These are phyloP conservation scores for Aspergillus kassunensis DNA, from an alignment of 495 filamentous ascomycete genomes.

Conservation along the genomic window DNA sequence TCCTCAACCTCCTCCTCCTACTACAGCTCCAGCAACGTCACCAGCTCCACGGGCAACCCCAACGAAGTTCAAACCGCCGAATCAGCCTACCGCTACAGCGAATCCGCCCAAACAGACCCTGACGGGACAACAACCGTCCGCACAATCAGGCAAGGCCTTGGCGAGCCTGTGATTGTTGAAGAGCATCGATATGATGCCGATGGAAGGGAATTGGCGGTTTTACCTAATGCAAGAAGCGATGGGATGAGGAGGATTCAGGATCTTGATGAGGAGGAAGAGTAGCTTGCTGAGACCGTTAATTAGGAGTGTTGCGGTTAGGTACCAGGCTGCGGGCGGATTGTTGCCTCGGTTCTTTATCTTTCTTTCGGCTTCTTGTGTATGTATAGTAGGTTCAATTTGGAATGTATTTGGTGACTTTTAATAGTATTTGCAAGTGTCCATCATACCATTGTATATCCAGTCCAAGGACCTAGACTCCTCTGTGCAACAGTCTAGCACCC, in stretches of 20 bases:
- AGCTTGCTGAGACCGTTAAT: background rate
- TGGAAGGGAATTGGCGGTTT: conserved; percentile 29
- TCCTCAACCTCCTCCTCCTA: conserved; percentile 12
- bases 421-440: too few species aligned
- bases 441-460: too few species aligned
- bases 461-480: too few species aligned
- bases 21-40: conserved; percentile 18
- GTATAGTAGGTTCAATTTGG: too few species aligned
- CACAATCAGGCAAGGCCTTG: conserved; percentile 36
- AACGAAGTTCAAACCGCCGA: conserved; percentile 20
- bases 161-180: conserved; percentile 31
- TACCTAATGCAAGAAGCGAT: conserved; percentile 13
- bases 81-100: conserved; percentile 34
- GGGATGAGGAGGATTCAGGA: conserved; percentile 29
- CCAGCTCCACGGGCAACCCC: conserved; percentile 30
- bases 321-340: too few species aligned
- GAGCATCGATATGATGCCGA: conserved; percentile 35
- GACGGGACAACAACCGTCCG: conserved; percentile 38
- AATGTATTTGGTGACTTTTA: too few species aligned
- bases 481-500: too few species aligned
- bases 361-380: too few species aligned
- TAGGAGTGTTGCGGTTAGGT: too few species aligned
- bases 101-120: conserved; percentile 29
- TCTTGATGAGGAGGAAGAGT: conserved; percentile 2
- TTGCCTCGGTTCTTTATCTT: too few species aligned